These are phyloP conservation scores for Haplosporangium gracile DNA, from an alignment of 192 early-diverging fungal species.

Conservation along the genomic window DNA sequence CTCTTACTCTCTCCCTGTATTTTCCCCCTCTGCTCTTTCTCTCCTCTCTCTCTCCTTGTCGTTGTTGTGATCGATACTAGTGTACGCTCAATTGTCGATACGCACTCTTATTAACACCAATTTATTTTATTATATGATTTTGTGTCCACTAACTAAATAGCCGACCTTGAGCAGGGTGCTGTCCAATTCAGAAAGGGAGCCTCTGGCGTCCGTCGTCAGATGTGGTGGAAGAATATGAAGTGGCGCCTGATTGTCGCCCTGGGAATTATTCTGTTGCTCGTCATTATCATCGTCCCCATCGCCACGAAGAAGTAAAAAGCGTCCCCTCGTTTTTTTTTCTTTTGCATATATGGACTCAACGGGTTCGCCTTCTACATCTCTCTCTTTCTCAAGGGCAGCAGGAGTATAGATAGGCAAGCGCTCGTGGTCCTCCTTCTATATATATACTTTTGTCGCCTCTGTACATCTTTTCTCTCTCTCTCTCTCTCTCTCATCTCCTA, in stretches of 20 bases:
- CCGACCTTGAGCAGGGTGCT: constrained; percentile 53
- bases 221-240: constrained; percentile 99
- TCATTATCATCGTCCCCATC: constrained; percentile 78
- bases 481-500: not conserved
- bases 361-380: not conserved
- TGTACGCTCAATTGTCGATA: not conserved
- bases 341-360: not conserved
- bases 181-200: constrained; percentile 83
- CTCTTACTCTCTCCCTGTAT: not conserved
- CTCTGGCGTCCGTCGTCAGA: constrained; percentile 83
- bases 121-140: not conserved
- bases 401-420: not conserved
- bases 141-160: constrained; percentile 7
- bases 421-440: not conserved
- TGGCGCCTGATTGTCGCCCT: constrained; percentile 90
- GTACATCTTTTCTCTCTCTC: not conserved
- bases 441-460: not conserved
- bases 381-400: not conserved
- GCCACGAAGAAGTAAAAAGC: constrained; percentile 10
- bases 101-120: not conserved
- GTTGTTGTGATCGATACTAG: not conserved
- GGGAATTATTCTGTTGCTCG: constrained; percentile 80
- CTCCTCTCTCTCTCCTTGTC: not conserved
- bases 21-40: no score
- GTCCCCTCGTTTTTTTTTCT: not conserved